phyloP scores from a whole-genome alignment of 805 yeast genomes.

The Candida pseudofarinosa region DNA sequence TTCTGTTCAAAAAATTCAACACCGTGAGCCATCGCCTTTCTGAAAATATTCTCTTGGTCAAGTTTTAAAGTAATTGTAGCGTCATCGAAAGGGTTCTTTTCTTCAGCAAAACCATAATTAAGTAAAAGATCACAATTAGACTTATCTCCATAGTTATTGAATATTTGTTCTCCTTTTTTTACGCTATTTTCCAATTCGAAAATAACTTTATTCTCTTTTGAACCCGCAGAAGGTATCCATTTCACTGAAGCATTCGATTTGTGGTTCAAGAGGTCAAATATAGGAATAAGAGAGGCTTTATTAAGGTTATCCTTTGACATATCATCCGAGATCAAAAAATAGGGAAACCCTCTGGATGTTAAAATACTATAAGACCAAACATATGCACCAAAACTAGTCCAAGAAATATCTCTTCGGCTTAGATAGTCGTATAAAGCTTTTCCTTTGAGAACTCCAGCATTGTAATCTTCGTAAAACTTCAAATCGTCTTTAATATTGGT shows the following conservation, averaged over 20 bases:
- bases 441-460: background rate
- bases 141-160: slow-evolving; percentile 7
- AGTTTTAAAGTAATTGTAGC: slow-evolving; percentile 5
- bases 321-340: slow-evolving; percentile 1
- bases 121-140: slow-evolving; percentile 6
- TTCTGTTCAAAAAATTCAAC: slow-evolving; percentile 1
- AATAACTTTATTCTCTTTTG: background rate
- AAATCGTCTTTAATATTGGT: background rate
- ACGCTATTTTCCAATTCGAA: background rate
- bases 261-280: slow-evolving; percentile 7
- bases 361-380: slow-evolving; percentile 7
- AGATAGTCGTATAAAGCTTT: slow-evolving; percentile 1
- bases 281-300: slow-evolving; percentile 4
- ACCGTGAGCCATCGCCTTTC: slow-evolving; percentile 2
- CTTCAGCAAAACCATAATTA: slow-evolving; percentile 6
- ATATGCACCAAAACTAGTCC: slow-evolving; percentile 6
- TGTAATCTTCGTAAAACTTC: slow-evolving; percentile 1
- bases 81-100: slow-evolving; percentile 4
- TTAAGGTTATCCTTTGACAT: background rate
- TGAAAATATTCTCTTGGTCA: slow-evolving; percentile 1
- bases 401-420: background rate
- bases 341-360: slow-evolving; percentile 8
- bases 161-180: slow-evolving; percentile 3
- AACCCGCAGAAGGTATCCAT: slow-evolving; percentile 1
- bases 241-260: slow-evolving; percentile 3